Base-by-base conservation (phyloP, 257 asterid species). In the Solanum bulbocastanum region DNA sequence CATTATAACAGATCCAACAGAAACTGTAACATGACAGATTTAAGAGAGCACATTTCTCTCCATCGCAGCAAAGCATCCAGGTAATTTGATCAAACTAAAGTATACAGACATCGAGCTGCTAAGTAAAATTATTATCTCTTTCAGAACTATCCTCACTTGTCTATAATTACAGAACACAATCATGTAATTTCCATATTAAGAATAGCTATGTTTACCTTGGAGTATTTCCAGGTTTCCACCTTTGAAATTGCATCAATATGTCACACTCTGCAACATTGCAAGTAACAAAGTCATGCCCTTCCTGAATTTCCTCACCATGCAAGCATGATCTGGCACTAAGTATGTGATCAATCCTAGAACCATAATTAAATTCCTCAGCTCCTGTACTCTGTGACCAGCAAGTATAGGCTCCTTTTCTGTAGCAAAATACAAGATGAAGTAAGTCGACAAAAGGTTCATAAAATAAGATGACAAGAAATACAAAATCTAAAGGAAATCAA, bases 371-470 rank as follows among this genome's bases (percentile, higher is more conserved):
- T 92, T 92, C 95, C 92, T 94, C 99, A 4, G 98, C 99, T 84
- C 99, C 98, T 90, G 98, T 91, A 91, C 92, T 97, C 42, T 98
- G 93, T 2, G 99, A 86, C 99, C 99, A 97, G 93, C 99, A 97
- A 71, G 99, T 95, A 90, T 92, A 97, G 62, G 98, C 99, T 83
- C 93, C 98, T 79, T 87, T 92, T 88, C 99, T 96, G 92, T 85
- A 74, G 75, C 40, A 40, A 49, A 76, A 74, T 83, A 78, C 62
- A 46, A 82, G 83, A 91, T 52, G 78, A 86, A 68, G 44, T 78
- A 14, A 40, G 18, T 46, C 37, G 27, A 81, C 30, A 46, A 81
- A 81, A 81, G 18, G 40, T 46, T 30, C 85, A 81, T 46, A 81
- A 3, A 81, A 46, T 39, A 81, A 78, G 39, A 81, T 81, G 85